Evolutionary conservation across 345 rosid genomes (phyloP).

Genomic region (Leavenworthia alabamica): DNA sequence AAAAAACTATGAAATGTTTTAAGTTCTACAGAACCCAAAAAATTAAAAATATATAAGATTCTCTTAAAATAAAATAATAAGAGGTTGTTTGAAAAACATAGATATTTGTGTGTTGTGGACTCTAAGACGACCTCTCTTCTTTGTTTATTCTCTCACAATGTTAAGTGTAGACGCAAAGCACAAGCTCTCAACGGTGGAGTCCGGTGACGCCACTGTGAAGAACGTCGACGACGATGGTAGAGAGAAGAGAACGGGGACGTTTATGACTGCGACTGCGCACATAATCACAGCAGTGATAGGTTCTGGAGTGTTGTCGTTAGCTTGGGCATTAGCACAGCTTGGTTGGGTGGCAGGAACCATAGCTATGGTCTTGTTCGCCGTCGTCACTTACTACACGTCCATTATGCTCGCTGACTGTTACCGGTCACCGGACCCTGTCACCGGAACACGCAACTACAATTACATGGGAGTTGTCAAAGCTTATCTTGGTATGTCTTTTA

Average conservation of each 20-base stretch:
- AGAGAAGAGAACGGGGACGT: conserved; percentile 51
- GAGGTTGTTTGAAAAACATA: background rate
- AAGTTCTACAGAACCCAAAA: background rate
- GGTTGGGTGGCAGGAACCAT: conserved; percentile 77
- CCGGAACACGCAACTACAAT: conserved; percentile 68
- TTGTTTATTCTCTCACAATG: background rate
- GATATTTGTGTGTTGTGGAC: conserved; percentile 1
- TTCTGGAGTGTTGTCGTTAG: conserved; percentile 74
- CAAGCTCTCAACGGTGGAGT: background rate
- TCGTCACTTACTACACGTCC: conserved; percentile 72
- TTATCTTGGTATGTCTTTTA: conserved; percentile 46
- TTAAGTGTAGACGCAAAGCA: background rate
- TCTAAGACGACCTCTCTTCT: background rate
- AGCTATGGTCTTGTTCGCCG: conserved; percentile 48
- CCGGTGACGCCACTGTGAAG: conserved; percentile 15
- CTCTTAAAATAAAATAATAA: background rate
- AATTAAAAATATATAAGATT: background rate
- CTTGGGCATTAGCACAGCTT: conserved; percentile 87
- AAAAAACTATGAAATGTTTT: background rate
- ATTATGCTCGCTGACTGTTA: conserved; percentile 64
- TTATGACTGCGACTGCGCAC: conserved; percentile 50
- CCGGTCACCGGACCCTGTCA: conserved; percentile 53
- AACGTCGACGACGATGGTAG: conserved; percentile 69
- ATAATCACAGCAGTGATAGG: conserved; percentile 94
- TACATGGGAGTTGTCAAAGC: conserved; percentile 79